Percentiles rank a stretch among this genome's conserved stretches.
Conservation (phyloP, 441 rosid species). For the Populus hybrid region DNA sequence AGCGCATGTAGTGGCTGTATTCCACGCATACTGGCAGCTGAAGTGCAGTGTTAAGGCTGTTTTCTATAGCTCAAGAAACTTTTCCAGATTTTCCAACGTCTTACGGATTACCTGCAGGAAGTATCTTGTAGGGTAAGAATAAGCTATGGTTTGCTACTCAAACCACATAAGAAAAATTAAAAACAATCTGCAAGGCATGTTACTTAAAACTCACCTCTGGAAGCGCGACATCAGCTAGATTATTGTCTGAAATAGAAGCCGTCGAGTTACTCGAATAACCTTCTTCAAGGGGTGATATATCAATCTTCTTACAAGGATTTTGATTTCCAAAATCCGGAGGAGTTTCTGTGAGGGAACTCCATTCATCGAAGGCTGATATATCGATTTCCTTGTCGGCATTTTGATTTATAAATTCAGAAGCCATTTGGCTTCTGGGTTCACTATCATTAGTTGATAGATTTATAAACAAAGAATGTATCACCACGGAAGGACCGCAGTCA, state of each 20-base stretch:
- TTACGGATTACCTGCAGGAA: constrained; percentile 4
- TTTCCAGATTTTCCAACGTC: not conserved
- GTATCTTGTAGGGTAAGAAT: not conserved
- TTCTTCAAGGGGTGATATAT: not conserved
- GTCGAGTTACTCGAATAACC: not conserved
- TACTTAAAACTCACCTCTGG: not conserved
- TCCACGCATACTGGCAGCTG: not conserved
- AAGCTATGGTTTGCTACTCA: not conserved
- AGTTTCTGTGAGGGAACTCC: not conserved
- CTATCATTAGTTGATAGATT: not conserved
- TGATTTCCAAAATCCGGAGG: not conserved
- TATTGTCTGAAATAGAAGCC: not conserved
- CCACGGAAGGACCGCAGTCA: not conserved
- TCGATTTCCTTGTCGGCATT: not conserved
- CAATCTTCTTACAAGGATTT: not conserved
- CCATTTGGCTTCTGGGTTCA: not conserved
- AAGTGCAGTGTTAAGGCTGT: not conserved
- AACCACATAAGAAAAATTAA: not conserved
- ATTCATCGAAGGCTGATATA: not conserved
- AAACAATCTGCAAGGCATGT: not conserved
- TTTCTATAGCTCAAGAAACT: not conserved
- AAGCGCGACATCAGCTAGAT: not conserved
- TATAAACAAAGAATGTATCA: not conserved
- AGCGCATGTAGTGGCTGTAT: not conserved
- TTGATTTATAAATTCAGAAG: not conserved